A percentile compares a stretch with the other conserved stretches of the same genome.
These are phyloP conservation scores for Ormosia semicastrata DNA, from an alignment of 306 rosid genomes.

Conservation along the genomic window DNA sequence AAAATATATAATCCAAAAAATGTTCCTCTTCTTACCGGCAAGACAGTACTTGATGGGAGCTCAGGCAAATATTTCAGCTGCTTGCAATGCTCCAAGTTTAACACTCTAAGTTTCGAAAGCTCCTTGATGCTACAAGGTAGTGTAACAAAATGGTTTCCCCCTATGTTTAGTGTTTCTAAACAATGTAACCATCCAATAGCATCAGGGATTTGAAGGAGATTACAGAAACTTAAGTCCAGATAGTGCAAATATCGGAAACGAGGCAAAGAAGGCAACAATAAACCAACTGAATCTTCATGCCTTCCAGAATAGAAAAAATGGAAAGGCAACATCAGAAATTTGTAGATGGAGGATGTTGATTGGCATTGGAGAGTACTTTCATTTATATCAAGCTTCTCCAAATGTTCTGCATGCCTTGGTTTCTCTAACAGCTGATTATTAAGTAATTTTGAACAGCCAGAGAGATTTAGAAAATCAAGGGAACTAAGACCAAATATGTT, in stretches of 20 bases:
- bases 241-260: not conserved
- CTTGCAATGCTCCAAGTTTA: constrained; percentile 11
- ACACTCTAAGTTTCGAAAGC: not conserved
- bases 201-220: constrained; percentile 14
- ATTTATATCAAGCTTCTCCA: not conserved
- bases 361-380: not conserved
- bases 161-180: not conserved
- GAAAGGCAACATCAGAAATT: not conserved
- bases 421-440: not conserved
- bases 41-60: not conserved
- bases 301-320: not conserved
- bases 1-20: not conserved
- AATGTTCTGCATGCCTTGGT: not conserved
- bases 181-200: not conserved
- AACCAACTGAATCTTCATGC: not conserved
- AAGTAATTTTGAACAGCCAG: constrained; percentile 6
- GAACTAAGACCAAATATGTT: not conserved
- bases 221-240: constrained; percentile 23
- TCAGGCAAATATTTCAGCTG: not conserved
- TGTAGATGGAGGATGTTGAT: not conserved
- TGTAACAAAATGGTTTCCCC: not conserved
- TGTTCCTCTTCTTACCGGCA: not conserved
- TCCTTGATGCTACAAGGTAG: constrained; percentile 8
- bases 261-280: not conserved
- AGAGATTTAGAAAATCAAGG: not conserved